phyloP scores from a whole-genome alignment of 1,284 basidiomycete genomes.

The Cryptococcus sp. region DNA sequence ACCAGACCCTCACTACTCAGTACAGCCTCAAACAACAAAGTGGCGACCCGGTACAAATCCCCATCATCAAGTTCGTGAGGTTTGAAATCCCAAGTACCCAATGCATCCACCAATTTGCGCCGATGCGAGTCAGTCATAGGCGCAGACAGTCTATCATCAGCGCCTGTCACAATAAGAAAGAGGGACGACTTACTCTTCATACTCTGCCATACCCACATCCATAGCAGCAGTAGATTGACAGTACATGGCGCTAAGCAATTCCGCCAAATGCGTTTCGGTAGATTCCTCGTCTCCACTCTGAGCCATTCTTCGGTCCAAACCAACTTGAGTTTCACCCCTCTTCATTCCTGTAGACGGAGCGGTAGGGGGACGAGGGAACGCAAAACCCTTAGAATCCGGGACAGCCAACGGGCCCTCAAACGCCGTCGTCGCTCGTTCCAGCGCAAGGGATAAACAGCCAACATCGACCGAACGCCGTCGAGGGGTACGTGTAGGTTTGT shows the following conservation, averaged over 20 bases:
- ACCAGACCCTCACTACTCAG: conserved; percentile 63
- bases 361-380: conserved; percentile 7
- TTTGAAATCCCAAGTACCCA: conserved; percentile 81
- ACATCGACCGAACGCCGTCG: conserved; percentile 74
- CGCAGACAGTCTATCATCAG: conserved; percentile 28
- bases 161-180: conserved; percentile 19
- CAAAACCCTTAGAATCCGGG: conserved; percentile 6
- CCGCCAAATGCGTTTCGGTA: conserved; percentile 60
- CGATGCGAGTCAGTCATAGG: conserved; percentile 43
- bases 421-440: conserved; percentile 51
- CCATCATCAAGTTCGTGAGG: conserved; percentile 73
- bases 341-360: neutral
- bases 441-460: conserved; percentile 73
- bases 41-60: conserved; percentile 72
- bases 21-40: conserved; percentile 61
- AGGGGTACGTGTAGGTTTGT: conserved; percentile 13
- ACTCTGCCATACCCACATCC: conserved; percentile 52
- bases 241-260: conserved; percentile 75
- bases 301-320: neutral
- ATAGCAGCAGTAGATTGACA: conserved; percentile 68
- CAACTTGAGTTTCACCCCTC: neutral
- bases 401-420: conserved; percentile 8
- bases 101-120: conserved; percentile 55
- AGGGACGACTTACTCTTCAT: conserved; percentile 35
- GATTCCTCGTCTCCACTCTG: conserved; percentile 33